Percentiles rank a stretch among this genome's conserved stretches.
phyloP scores from a whole-genome alignment of 257 asterid species.

The Orobanche coerulescens region DNA sequence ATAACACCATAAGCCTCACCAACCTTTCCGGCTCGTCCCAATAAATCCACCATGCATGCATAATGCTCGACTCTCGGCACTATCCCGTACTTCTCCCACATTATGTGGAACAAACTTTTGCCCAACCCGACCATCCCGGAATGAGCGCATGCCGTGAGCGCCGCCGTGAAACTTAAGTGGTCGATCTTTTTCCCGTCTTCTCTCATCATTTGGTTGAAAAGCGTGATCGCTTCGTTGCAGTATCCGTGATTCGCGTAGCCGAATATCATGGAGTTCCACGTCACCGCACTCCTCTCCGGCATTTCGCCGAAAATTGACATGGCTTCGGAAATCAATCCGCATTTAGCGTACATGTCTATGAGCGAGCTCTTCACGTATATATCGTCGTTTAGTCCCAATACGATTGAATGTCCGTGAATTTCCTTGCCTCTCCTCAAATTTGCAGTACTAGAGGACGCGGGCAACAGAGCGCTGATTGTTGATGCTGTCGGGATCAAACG shows the following conservation, averaged over 20 bases:
- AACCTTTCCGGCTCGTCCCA: constrained; percentile 63
- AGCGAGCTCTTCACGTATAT: constrained; percentile 52
- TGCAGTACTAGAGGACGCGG: constrained; percentile 49
- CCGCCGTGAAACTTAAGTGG: constrained; percentile 68
- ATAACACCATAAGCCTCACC: constrained; percentile 44
- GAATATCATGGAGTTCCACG: constrained; percentile 79
- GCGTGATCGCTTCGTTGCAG: constrained; percentile 41
- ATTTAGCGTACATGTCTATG: constrained; percentile 70
- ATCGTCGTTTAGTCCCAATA: constrained; percentile 40
- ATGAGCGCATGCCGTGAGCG: constrained; percentile 59
- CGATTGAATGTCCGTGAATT: constrained; percentile 52
- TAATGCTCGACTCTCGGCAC: constrained; percentile 65
- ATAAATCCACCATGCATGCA: constrained; percentile 64
- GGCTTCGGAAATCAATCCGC: constrained; percentile 50
- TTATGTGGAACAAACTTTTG: constrained; percentile 37
- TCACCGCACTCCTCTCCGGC: constrained; percentile 37
- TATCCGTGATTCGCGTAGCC: constrained; percentile 68
- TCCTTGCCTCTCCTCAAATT: constrained; percentile 55
- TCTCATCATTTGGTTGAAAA: constrained; percentile 42
- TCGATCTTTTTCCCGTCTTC: constrained; percentile 36
- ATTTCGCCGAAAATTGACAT: constrained; percentile 33
- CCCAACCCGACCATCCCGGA: constrained; percentile 53
- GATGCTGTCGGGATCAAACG: constrained; percentile 46
- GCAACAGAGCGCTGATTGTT: constrained; percentile 53
- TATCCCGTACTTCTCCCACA: constrained; percentile 46